Conservation (phyloP, 345 rosid species). For the Camelina neglecta region DNA sequence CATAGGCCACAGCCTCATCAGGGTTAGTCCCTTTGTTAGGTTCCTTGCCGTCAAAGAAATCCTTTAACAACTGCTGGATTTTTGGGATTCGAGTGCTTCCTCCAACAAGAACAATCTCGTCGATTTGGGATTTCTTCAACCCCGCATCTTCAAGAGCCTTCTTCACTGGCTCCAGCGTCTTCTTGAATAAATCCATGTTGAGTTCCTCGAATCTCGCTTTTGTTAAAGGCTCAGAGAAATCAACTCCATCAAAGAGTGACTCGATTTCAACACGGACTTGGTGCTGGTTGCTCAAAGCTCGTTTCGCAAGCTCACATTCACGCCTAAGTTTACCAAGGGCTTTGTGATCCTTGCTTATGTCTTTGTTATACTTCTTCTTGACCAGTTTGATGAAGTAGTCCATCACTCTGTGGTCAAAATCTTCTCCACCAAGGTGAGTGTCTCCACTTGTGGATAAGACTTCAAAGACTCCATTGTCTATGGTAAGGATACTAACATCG, state of each 20-base stretch:
- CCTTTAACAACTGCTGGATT: constrained; percentile 57
- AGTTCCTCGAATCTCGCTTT: constrained; percentile 61
- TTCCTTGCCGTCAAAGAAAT: constrained; percentile 60
- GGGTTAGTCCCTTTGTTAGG: constrained; percentile 59
- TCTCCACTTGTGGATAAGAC: constrained; percentile 60
- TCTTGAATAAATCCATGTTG: constrained; percentile 63
- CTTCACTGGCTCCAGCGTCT: constrained; percentile 57
- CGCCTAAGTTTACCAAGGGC: constrained; percentile 59
- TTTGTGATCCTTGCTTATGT: constrained; percentile 53
- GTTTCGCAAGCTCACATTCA: constrained; percentile 62
- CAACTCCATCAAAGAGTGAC: constrained; percentile 56
- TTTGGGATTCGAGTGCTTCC: constrained; percentile 66
- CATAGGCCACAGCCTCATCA: constrained; percentile 69
- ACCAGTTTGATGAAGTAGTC: constrained; percentile 58
- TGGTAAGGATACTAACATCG: constrained; percentile 58
- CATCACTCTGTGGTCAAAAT: constrained; percentile 62
- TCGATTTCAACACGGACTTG: constrained; percentile 59
- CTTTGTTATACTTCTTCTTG: constrained; percentile 54
- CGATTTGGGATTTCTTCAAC: constrained; percentile 48
- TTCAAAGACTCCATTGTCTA: constrained; percentile 59
- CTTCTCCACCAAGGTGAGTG: constrained; percentile 64
- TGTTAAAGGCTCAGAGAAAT: constrained; percentile 62
- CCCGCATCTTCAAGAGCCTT: constrained; percentile 57
- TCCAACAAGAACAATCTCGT: constrained; percentile 70
- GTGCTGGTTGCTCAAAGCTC: constrained; percentile 60